Evolutionary conservation across 2,329 filamentous ascomycete genomes (phyloP), one percentile per base, ranked within the genome.

Genomic region (Lecanoromycetidae sp.): DNA sequence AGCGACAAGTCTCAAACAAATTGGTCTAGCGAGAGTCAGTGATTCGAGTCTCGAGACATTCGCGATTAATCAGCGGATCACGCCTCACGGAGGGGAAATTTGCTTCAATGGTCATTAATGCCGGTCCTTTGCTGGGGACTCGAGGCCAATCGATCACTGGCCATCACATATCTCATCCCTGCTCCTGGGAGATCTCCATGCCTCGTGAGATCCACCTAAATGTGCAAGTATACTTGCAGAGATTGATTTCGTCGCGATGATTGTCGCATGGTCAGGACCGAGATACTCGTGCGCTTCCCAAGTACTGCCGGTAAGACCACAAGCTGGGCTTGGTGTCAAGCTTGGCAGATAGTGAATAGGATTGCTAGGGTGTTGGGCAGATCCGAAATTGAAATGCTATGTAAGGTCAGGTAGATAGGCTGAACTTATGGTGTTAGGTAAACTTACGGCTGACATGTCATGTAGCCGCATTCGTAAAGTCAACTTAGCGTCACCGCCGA

Each of bases 1-100:
- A n/a, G n/a, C n/a, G n/a, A n/a, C n/a, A n/a, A n/a, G 48, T 50
- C 46, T 50, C 49, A 51, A 12, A 15, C 20, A 15, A 23, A 26
- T 45, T 17, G 13, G 26, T 35, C 25, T 38, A 51, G 38, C 49
- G 49, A 44, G 49, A 39, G 44, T 48, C 44, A 32, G 12, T 33
- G 34, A 26, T 29, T 39, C 30, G 23, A 38, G 9, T 33, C 33
- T 37, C 27, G 23, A 29, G 10, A 22, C 26, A 38, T 36, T 45
- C 10, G 43, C 42, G 33, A 36, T 38, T 36, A 45, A 36, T 45
- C 23, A 45, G 33, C 42, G 22, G 34, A 15, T 17, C 19, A 12
- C 34, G 20, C 19, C 8, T 45, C 6, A 19, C 26, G 5, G 26
- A 23, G 12, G 20, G 20, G 34, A 17, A 38, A 13, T 15, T 12